Evolutionary conservation across 352 stramenopile genomes (phyloP), one percentile per base, ranked within the genome.

Genomic region (Peronospora farinosa): DNA sequence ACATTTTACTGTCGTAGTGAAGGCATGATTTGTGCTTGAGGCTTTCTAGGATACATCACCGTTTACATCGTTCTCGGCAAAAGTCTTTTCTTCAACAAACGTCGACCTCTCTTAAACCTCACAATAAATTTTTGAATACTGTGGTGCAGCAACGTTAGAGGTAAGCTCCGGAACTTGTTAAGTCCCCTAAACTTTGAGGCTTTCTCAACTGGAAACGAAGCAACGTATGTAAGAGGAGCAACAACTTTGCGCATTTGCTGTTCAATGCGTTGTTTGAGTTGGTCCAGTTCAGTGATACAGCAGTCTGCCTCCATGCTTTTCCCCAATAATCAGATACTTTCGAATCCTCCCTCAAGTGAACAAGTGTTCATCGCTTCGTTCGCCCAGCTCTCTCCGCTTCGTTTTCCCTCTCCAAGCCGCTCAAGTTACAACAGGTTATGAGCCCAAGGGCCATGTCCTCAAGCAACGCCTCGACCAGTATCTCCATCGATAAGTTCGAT

Each of bases 191-290:
- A 3, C 19, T 21, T 3, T 21, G 19, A n/a, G 19, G 19, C 43
- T 35, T 55, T 65, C 4, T 42, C 17, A 15, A 53, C 38, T 41
- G 40, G 49, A 19, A 65, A 57, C 7, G 64, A 67, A 4, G 50
- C 57, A 15, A 56, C 60, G 5, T 42, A 55, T 32, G 82, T 63
- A 3, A 88, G 46, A 0, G 74, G 83, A 5, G 57, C 58, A 0
- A 70, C 54, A 36, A 88, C 55, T 21, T 78, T 53, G 5, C 77
- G 69, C 17, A 88, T 43, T 9, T 86, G 45, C 41, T 81, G n/a
- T n/a, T 78, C 0, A 69, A 35, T 35, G 19, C 19, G 19, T 21
- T 21, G 19, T 3, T 82, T 60, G 5, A 88, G 39, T 35, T 76
- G 1, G 53, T 58, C 1, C 55, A 66, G 5, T 70, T 47, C 72